A percentile compares a stretch with the other conserved stretches of the same genome.
Evolutionary conservation across 2,329 filamentous ascomycete genomes (phyloP).

Genomic region (Hypomyces rosellus): DNA sequence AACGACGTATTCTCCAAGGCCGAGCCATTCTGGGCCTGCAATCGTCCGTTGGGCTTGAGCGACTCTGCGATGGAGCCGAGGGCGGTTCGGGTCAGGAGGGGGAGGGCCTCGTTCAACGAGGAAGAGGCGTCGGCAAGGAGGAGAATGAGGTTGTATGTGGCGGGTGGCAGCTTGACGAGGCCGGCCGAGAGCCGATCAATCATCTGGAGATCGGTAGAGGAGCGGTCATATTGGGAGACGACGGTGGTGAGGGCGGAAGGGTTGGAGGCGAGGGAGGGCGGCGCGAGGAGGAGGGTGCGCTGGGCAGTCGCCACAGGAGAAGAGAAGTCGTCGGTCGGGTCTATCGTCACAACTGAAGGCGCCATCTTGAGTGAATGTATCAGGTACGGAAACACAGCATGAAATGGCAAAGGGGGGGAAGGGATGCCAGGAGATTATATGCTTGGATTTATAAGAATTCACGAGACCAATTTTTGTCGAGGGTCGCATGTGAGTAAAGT

Average conservation of each 20-base stretch:
- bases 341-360: slow-evolving; percentile 48
- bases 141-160: slow-evolving; percentile 78
- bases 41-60: slow-evolving; percentile 8
- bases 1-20: neutral
- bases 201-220: slow-evolving; percentile 88
- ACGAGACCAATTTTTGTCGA: no score
- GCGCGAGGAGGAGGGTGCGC: slow-evolving; percentile 78
- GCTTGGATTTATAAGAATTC: neutral
- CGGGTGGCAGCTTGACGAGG: slow-evolving; percentile 66
- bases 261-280: slow-evolving; percentile 82
- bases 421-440: neutral
- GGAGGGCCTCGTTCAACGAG: slow-evolving; percentile 47
- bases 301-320: slow-evolving; percentile 25
- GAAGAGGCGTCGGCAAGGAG: slow-evolving; percentile 62
- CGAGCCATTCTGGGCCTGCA: slow-evolving; percentile 10
- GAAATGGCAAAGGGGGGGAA: neutral
- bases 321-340: slow-evolving; percentile 48
- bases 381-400: neutral
- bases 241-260: slow-evolving; percentile 68
- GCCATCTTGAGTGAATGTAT: slow-evolving; percentile 34
- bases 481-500: no score
- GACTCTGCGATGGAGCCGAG: slow-evolving; percentile 9
- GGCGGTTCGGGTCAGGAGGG: slow-evolving; percentile 52
- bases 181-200: slow-evolving; percentile 84
- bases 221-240: slow-evolving; percentile 66